Evolutionary conservation across 164 flowering plant genomes (phyloP).

Genomic region (Vitis rotundifolia): DNA sequence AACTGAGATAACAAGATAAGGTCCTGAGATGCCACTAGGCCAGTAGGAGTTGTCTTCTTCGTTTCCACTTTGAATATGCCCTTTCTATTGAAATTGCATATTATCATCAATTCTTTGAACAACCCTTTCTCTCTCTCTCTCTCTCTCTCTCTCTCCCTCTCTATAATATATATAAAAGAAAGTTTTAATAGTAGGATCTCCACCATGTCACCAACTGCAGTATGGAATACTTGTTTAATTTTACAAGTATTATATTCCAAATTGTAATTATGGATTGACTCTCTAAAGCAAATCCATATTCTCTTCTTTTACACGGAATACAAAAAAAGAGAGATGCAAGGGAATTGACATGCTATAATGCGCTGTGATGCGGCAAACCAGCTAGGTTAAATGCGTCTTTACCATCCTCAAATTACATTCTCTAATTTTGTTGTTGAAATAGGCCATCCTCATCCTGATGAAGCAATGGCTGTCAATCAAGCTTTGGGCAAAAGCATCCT

Average conservation of each 20-base stretch:
- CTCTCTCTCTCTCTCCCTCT: no score
- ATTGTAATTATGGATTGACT: conserved; percentile 3
- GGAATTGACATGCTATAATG: neutral
- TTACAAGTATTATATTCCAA: neutral
- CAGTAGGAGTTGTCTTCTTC: neutral
- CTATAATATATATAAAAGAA: neutral
- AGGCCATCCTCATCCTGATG: neutral
- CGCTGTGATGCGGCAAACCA: neutral
- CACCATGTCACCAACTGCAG: neutral
- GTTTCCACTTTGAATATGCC: neutral
- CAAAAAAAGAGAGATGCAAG: neutral
- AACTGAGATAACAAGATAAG: no score
- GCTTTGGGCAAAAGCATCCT: neutral
- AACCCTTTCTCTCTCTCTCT: no score
- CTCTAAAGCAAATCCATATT: conserved; percentile 2
- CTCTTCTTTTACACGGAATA: neutral
- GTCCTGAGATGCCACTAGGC: no score
- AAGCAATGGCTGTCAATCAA: neutral
- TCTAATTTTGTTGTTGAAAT: no score
- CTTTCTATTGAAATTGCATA: neutral
- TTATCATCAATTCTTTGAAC: conserved; percentile 3
- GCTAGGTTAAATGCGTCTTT: no score
- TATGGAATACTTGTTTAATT: neutral
- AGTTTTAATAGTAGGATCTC: neutral
- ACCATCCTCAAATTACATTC: no score